Conservation (phyloP, 2,329 filamentous ascomycete genomes). For the Colletotrichum zoysiae region DNA sequence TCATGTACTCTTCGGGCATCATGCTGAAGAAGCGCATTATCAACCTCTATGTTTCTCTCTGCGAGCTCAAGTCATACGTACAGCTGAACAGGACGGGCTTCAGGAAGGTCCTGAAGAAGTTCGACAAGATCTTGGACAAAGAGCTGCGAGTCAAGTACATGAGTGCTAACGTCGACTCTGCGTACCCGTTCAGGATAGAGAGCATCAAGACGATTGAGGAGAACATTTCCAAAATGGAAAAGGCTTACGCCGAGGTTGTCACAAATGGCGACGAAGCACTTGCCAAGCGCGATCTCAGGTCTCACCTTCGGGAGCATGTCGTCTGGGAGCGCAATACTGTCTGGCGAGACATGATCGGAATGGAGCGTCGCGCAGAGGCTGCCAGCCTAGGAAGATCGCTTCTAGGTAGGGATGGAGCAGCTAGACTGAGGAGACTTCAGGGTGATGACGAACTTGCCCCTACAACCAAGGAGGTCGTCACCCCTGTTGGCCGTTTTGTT, state of each 20-base stretch:
- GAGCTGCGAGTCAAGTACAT: conserved; percentile 84
- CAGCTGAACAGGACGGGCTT: conserved; percentile 98
- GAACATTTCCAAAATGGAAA: conserved; percentile 80
- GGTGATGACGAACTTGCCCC: conserved; percentile 81
- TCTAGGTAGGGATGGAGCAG: conserved; percentile 79
- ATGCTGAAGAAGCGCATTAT: conserved; percentile 94
- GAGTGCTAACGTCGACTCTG: conserved; percentile 77
- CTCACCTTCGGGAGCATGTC: conserved; percentile 94
- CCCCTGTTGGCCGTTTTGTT: conserved; percentile 82
- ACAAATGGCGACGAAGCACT: conserved; percentile 82
- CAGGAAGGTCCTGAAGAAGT: conserved; percentile 96
- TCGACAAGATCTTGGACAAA: conserved; percentile 93
- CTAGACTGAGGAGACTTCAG: conserved; percentile 78
- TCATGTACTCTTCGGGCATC: conserved; percentile 76
- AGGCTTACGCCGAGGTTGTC: conserved; percentile 83
- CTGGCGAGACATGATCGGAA: conserved; percentile 98
- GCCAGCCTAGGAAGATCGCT: conserved; percentile 90
- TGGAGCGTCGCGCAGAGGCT: conserved; percentile 94
- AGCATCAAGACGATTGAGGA: conserved; percentile 79
- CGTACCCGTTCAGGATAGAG: conserved; percentile 83
- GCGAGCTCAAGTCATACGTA: conserved; percentile 94
- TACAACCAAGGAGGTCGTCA: conserved; percentile 76
- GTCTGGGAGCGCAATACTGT: conserved; percentile 99
- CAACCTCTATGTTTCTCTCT: conserved; percentile 89
- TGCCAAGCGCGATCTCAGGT: conserved; percentile 86